A percentile compares a stretch with the other conserved stretches of the same genome.
Conservation (phyloP, 2,329 filamentous ascomycete species). For the Aspergillus aculeatus region DNA sequence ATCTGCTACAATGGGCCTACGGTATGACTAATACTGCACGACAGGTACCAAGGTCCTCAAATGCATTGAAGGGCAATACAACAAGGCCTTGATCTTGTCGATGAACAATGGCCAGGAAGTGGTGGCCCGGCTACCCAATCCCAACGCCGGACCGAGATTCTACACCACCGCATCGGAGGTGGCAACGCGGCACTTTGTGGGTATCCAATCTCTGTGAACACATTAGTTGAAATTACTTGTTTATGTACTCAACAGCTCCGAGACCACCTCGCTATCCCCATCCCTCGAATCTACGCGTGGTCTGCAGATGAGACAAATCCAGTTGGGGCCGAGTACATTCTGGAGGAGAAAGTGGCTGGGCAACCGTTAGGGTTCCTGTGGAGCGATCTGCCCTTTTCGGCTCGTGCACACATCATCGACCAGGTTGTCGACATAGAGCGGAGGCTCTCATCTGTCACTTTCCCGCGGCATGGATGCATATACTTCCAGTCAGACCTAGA, state of each 20-base stretch:
- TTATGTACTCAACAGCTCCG: not conserved
- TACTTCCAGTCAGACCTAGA: conserved; percentile 20
- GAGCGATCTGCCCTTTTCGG: conserved; percentile 19
- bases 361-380: conserved; percentile 31
- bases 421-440: conserved; percentile 25
- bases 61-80: conserved; percentile 26
- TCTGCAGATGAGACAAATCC: conserved; percentile 34
- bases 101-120: conserved; percentile 15
- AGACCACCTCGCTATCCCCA: conserved; percentile 27
- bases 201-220: not conserved
- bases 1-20: not conserved
- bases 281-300: conserved; percentile 37
- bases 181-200: conserved; percentile 25
- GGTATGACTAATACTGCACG: not conserved
- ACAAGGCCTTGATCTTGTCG: conserved; percentile 26
- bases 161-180: conserved; percentile 26
- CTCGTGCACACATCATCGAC: conserved; percentile 14
- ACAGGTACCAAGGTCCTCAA: conserved; percentile 18
- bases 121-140: conserved; percentile 11
- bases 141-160: conserved; percentile 17
- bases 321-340: conserved; percentile 42
- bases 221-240: not conserved
- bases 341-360: conserved; percentile 39
- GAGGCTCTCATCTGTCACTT: conserved; percentile 19
- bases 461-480: conserved; percentile 22